Percentiles rank a stretch among this genome's conserved stretches.
phyloP scores from a whole-genome alignment of 495 filamentous ascomycete genomes.

The Penicillium mononematosum region DNA sequence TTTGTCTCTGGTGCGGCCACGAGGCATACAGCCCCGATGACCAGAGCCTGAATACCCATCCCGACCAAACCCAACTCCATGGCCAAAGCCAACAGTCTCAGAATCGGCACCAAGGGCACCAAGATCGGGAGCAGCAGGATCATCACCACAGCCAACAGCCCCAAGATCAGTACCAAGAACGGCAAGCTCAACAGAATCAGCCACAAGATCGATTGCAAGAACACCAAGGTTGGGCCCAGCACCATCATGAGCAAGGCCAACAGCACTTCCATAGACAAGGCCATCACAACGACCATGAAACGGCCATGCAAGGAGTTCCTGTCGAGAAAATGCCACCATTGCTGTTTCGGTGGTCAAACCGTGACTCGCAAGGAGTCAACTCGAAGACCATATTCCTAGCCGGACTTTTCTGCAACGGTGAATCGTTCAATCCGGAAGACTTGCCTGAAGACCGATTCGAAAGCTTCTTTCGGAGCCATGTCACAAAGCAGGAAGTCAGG shows the following conservation, averaged over 20 bases:
- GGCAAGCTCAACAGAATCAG: not conserved
- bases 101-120: not conserved
- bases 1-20: slow-evolving; percentile 27
- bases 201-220: not conserved
- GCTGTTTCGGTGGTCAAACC: slow-evolving; percentile 39
- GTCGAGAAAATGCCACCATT: slow-evolving; percentile 23
- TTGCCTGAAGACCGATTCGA: slow-evolving; percentile 22
- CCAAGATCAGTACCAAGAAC: not conserved
- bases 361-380: slow-evolving; percentile 37
- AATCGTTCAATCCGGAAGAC: slow-evolving; percentile 17
- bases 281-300: not conserved
- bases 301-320: not conserved
- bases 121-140: not conserved
- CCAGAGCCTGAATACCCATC: not conserved
- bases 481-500: slow-evolving; percentile 11
- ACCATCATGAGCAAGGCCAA: not conserved
- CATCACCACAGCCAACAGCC: not conserved
- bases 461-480: slow-evolving; percentile 26
- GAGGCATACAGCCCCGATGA: not conserved
- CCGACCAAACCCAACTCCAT: not conserved
- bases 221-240: not conserved
- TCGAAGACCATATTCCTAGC: slow-evolving; percentile 19
- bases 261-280: not conserved
- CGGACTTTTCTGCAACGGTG: slow-evolving; percentile 23
- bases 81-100: not conserved